Evolutionary conservation across 345 rosid species (phyloP).

Genomic region (Eucalyptus regnans): DNA sequence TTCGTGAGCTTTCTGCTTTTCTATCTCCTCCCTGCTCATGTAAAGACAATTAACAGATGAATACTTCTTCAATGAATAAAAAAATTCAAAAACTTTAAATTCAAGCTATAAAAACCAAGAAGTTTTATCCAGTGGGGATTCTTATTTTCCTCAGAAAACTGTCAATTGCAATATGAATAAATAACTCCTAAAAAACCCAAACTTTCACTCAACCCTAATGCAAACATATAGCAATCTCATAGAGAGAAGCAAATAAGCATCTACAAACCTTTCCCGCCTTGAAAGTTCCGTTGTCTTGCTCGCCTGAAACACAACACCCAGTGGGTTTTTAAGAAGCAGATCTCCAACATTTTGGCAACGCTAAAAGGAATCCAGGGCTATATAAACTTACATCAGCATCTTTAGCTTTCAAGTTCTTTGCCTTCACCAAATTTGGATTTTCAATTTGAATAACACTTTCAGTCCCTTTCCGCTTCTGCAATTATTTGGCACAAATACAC

Average conservation of each 20-base stretch:
- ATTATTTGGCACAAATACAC: neutral
- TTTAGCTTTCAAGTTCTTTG: constrained; percentile 60
- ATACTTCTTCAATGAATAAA: neutral
- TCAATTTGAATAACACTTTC: constrained; percentile 72
- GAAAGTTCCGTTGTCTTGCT: constrained; percentile 86
- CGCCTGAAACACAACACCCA: constrained; percentile 18
- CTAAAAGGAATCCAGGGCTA: neutral
- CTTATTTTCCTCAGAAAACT: neutral
- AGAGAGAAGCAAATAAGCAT: neutral
- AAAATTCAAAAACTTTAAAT: neutral
- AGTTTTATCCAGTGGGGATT: too few relatives aligned
- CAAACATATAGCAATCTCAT: neutral
- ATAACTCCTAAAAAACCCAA: neutral
- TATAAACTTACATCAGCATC: constrained; percentile 58
- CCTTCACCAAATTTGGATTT: constrained; percentile 71
- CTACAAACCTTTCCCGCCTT: constrained; percentile 87
- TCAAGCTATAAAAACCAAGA: neutral
- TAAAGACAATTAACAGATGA: neutral
- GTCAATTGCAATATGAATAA: neutral
- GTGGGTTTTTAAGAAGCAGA: neutral
- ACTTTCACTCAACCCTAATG: neutral
- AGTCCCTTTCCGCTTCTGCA: constrained; percentile 72
- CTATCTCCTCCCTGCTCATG: constrained; percentile 73
- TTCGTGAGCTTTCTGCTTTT: constrained; percentile 94
- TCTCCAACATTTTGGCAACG: neutral